phyloP scores from a whole-genome alignment of 805 yeast genomes.

The Ogataea minuta region DNA sequence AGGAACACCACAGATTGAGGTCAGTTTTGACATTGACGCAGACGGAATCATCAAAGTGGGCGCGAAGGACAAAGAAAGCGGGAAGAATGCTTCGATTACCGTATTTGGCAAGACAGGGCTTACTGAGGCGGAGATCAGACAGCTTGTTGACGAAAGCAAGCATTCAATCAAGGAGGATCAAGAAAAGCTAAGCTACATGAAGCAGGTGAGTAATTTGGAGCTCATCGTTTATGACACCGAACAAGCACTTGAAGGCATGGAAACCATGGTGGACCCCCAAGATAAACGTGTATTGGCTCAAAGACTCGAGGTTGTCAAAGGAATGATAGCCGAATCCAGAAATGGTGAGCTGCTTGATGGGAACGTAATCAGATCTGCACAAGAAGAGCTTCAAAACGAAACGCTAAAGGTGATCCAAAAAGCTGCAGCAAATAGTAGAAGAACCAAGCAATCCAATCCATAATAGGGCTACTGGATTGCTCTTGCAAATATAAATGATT shows the following conservation, averaged over 20 bases:
- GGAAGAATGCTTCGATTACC: conserved; percentile 91
- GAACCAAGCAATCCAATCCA: neutral
- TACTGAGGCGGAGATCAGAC: conserved; percentile 84
- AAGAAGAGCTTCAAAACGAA: conserved; percentile 34
- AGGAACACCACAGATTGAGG: conserved; percentile 89
- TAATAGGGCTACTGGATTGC: neutral
- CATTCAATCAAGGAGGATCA: conserved; percentile 79
- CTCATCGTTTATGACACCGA: conserved; percentile 36
- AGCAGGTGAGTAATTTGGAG: conserved; percentile 65
- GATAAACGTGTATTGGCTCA: conserved; percentile 18
- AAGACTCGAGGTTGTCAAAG: conserved; percentile 27
- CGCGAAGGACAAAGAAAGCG: conserved; percentile 90
- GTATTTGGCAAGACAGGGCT: conserved; percentile 96
- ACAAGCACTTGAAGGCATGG: conserved; percentile 32
- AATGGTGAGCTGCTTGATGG: conserved; percentile 30
- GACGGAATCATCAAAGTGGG: conserved; percentile 96
- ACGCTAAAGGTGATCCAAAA: conserved; percentile 27
- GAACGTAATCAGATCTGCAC: conserved; percentile 33
- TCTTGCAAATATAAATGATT: neutral
- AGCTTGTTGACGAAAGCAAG: conserved; percentile 89
- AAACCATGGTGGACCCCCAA: conserved; percentile 16
- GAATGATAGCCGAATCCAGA: conserved; percentile 32
- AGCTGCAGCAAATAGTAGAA: conserved; percentile 29
- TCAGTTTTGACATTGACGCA: conserved; percentile 91
- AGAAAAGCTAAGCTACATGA: conserved; percentile 47